A percentile compares a stretch with the other conserved stretches of the same genome.
Conservation (phyloP, 345 rosid genomes). For the Boechera stricta region DNA sequence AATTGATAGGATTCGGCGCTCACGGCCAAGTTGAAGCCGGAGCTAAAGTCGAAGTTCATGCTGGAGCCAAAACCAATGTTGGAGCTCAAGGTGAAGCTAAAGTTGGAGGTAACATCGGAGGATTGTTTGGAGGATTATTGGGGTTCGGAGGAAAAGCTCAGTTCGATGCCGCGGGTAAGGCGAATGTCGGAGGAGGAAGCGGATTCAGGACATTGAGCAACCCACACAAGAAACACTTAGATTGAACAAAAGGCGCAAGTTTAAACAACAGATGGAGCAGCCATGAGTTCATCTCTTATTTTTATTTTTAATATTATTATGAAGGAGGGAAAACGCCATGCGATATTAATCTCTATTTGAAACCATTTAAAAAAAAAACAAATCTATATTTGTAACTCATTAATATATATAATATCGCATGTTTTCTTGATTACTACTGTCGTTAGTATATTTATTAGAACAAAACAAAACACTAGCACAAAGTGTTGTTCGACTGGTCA, state of each 20-base stretch:
- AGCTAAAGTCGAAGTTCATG: background rate
- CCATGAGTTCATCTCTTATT: slow-evolving; percentile 38
- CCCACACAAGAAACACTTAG: slow-evolving; percentile 14
- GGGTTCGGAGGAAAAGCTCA: slow-evolving; percentile 14
- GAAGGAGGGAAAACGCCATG: slow-evolving; percentile 38
- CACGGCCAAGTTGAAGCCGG: background rate
- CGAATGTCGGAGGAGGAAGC: slow-evolving; percentile 2
- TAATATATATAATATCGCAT: slow-evolving; percentile 18
- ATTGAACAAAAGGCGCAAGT: slow-evolving; percentile 17
- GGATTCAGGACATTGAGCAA: slow-evolving; percentile 23
- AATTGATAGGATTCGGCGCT: background rate
- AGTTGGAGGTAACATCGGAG: background rate
- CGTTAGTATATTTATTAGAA: background rate
- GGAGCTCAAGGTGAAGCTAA: background rate
- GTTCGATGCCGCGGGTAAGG: slow-evolving; percentile 26
- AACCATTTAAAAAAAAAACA: background rate
- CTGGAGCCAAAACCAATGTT: background rate
- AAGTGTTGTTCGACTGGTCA: too few relatives aligned
- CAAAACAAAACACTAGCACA: background rate
- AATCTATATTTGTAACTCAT: background rate
- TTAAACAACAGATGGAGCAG: slow-evolving; percentile 47
- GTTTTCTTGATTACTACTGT: slow-evolving; percentile 11
- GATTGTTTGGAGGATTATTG: background rate
- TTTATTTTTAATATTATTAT: background rate
- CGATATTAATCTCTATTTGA: slow-evolving; percentile 35